These are phyloP conservation scores for Debaryomyces fabryi DNA, from an alignment of 1,139 yeast genomes.

Conservation along the genomic window DNA sequence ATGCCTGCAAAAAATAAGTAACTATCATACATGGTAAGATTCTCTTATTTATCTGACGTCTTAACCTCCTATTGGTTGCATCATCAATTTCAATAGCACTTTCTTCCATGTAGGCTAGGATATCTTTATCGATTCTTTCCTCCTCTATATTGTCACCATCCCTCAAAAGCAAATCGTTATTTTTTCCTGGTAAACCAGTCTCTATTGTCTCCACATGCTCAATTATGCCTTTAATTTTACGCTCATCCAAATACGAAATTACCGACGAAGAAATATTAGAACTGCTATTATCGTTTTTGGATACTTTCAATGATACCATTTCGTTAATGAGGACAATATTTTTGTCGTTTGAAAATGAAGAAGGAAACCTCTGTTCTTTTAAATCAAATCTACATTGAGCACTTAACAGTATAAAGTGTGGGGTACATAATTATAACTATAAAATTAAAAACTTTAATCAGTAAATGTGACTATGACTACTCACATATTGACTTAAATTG, in stretches of 20 bases:
- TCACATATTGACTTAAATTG: not conserved
- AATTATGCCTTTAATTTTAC: not conserved
- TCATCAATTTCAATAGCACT: slow-evolving; percentile 25
- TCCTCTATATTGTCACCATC: slow-evolving; percentile 11
- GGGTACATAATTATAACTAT: not conserved
- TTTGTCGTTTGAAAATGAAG: not conserved
- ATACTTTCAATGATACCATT: not conserved
- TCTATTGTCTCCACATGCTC: not conserved
- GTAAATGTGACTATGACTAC: not conserved
- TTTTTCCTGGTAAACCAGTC: not conserved
- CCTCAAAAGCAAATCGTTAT: not conserved
- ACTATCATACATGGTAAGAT: slow-evolving; percentile 17
- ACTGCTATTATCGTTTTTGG: not conserved
- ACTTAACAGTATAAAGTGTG: not conserved
- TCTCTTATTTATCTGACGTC: slow-evolving; percentile 22
- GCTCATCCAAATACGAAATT: not conserved
- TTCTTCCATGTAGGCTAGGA: slow-evolving; percentile 24
- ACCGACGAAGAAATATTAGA: not conserved
- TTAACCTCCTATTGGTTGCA: slow-evolving; percentile 22
- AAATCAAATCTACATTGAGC: not conserved
- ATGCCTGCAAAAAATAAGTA: slow-evolving; percentile 59
- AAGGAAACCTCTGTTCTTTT: not conserved
- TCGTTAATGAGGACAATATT: not conserved
- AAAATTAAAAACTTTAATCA: not conserved
- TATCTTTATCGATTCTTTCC: slow-evolving; percentile 20